These are phyloP conservation scores for Clohesyomyces aquaticus DNA, from an alignment of 495 filamentous ascomycete genomes.

Conservation along the genomic window DNA sequence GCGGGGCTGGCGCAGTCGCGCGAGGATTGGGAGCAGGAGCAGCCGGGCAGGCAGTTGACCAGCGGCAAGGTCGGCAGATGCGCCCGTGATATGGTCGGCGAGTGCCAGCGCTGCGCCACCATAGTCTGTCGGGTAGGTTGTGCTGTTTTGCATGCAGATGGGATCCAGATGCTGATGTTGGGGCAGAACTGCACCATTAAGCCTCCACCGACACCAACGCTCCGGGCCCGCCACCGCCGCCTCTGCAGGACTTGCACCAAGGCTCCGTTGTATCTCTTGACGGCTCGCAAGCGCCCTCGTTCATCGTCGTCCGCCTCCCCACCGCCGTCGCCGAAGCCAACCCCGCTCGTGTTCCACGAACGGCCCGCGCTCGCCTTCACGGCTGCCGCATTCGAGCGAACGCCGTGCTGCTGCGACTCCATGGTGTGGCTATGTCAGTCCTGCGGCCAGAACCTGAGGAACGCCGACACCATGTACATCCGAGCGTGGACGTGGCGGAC, in stretches of 20 bases:
- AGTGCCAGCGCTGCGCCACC: slow-evolving; percentile 75
- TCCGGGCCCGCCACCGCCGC: slow-evolving; percentile 73
- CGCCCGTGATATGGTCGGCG: slow-evolving; percentile 80
- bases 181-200: slow-evolving; percentile 85
- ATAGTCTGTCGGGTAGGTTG: slow-evolving; percentile 74
- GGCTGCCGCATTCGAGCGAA: slow-evolving; percentile 54
- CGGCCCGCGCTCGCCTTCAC: slow-evolving; percentile 43
- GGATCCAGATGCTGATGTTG: slow-evolving; percentile 10
- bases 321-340: slow-evolving; percentile 13
- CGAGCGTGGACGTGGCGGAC: slow-evolving; percentile 88
- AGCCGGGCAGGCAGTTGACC: slow-evolving; percentile 51
- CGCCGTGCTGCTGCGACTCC: slow-evolving; percentile 70
- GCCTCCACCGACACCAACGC: slow-evolving; percentile 62
- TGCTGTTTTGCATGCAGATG: neutral
- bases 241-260: slow-evolving; percentile 74
- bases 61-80: slow-evolving; percentile 73
- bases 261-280: slow-evolving; percentile 56
- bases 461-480: slow-evolving; percentile 72
- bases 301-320: slow-evolving; percentile 23
- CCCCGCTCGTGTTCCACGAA: slow-evolving; percentile 4
- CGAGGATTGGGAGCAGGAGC: slow-evolving; percentile 24
- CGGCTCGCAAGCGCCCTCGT: neutral
- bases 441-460: slow-evolving; percentile 71
- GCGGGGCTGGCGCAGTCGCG: slow-evolving; percentile 37
- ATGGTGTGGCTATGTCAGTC: slow-evolving; percentile 78